Evolutionary conservation across 2,329 filamentous ascomycete species (phyloP), one percentile per base, ranked within the genome.

Genomic region (Epichloe aotearoae): DNA sequence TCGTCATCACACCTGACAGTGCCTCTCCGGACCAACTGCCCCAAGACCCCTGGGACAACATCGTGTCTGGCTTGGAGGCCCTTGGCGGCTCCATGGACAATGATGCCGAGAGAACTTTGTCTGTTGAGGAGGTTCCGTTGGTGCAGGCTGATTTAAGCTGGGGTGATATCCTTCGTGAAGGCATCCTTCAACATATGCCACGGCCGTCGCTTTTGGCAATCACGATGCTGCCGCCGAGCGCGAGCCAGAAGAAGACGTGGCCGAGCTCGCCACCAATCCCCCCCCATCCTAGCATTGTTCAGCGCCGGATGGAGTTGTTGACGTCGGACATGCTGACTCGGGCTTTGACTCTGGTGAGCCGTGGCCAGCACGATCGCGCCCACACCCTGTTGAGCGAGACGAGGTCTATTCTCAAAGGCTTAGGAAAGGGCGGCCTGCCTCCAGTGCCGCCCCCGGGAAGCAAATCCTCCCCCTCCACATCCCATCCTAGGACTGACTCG

Each of bases 261-360:
- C 72, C 71, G 43, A 79, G 73, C 57, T 72, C 76, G 12, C 88
- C 90, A 14, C 87, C 89, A 1, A 98, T 98, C 54, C 93, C 93
- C 14, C 91, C 93, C 44, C 93, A 97, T 63, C 90, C 93, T 4
- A 88, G 84, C 55, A 89, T 98, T 53, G 91, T 98, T 6, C 93
- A 98, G 69, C 81, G 93, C 40, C 85, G 93, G 44, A 98, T 98
- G 93, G 93, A 98, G 68, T 75, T 98, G 33, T 77, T 98, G 49
- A 97, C 93, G 2, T 97, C 91, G 1, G 93, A 98, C 65, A 98
- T 98, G 93, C 78, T 98, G 55, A 95, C 88, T 7, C 79, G 93
- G 52, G 90, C 93, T 14, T 72, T 98, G 54, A 95, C 89, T 0
- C 77, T 98, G 19, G 90, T 97, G 19, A 88, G 88, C 53, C 82